Percentiles rank a stretch among this genome's conserved stretches.
phyloP scores from a whole-genome alignment of 164 flowering plant genomes.

The Nymphaea colorata region DNA sequence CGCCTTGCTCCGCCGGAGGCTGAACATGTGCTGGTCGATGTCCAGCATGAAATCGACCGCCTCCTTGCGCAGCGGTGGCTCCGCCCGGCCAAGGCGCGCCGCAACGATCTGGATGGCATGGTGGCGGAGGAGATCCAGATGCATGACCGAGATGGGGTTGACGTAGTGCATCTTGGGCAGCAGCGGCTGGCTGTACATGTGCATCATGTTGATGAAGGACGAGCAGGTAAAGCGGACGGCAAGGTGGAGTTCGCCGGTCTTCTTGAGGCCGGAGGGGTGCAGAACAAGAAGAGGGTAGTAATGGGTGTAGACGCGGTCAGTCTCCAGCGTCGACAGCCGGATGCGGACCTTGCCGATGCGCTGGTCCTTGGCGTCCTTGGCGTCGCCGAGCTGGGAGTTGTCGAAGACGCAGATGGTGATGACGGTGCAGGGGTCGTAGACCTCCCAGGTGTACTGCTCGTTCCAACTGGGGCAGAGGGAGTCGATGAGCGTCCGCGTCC shows the following conservation, averaged over 20 bases:
- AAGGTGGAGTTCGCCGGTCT: conserved; percentile 64
- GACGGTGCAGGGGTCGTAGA: conserved; percentile 76
- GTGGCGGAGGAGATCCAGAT: conserved; percentile 48
- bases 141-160: conserved; percentile 47
- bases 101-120: conserved; percentile 73
- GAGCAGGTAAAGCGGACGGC: conserved; percentile 71
- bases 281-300: conserved; percentile 52
- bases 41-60: conserved; percentile 75
- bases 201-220: conserved; percentile 70
- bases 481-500: conserved; percentile 67
- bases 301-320: conserved; percentile 56
- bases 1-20: conserved; percentile 67
- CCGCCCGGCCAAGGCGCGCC: conserved; percentile 46
- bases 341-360: conserved; percentile 75
- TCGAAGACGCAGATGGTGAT: conserved; percentile 78
- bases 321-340: conserved; percentile 64
- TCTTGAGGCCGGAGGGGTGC: conserved; percentile 44
- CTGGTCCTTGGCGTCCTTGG: conserved; percentile 38
- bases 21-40: conserved; percentile 63
- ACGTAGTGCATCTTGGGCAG: conserved; percentile 86
- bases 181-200: conserved; percentile 50
- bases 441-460: conserved; percentile 92
- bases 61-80: conserved; percentile 72
- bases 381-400: conserved; percentile 42
- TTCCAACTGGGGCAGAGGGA: conserved; percentile 60